Base-by-base conservation (phyloP, 768 basidiomycete genomes). In the Chalciporus pseudorubinellus region DNA sequence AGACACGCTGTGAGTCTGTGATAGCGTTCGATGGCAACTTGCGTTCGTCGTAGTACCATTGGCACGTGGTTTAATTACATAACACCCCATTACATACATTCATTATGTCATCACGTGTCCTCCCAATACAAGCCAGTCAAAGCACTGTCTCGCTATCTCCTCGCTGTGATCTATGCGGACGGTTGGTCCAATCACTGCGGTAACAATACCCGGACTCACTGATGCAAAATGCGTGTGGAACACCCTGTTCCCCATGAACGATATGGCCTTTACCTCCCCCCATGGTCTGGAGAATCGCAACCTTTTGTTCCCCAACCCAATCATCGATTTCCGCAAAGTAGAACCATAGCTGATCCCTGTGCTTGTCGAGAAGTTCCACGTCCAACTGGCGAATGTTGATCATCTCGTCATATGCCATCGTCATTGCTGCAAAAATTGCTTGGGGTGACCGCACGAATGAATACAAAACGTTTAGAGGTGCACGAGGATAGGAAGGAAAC, bases 221-320 rank as follows among this genome's bases (percentile, higher is more conserved):
- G 44, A 91, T 81, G 62, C 83, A 88, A 63, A 89, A 90, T 14
- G 83, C 81, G 63, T 90, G 89, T 3, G 84, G 85, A 33, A 87
- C 74, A 28, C 73, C 75, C 6, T 70, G 60, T 6, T 65, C 66
- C 4, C 73, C 81, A 57, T 77, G 74, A 21, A 76, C 74, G 26
- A 82, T 74, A 28, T 56, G 60, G 39, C 63, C 63, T 20, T 52
- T 64, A 39, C 73, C 66, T 4, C 70, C 67, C 19, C 72, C 66
- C 48, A 84, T 67, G 4, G 62, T 66, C 3, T 56, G 60, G 31
- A 84, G 55, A 14, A 88, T 68, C 6, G 57, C 51, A 16, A 73
- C 67, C 52, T 74, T 78, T 46, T 86, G 75, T 44, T 74, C 68
- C 8, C 84, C 84, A 36, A 91, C 84, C 87, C 88, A 90, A 40